Evolutionary conservation across 352 stramenopile species (phyloP).

Genomic region (Phytopythium kandeliae): DNA sequence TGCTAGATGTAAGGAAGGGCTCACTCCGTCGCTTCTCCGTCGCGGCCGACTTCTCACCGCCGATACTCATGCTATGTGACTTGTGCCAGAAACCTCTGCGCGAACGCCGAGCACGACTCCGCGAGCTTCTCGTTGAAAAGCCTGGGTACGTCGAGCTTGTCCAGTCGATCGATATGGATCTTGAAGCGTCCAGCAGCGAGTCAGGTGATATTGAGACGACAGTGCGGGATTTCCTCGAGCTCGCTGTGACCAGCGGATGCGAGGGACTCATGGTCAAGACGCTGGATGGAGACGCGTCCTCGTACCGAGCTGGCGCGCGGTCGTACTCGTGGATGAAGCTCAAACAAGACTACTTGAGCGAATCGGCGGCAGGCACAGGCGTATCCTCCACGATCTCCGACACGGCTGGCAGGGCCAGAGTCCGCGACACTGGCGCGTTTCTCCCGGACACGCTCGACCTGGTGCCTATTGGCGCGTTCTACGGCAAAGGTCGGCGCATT

Average conservation of each 20-base stretch:
- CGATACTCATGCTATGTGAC: not conserved
- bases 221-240: conserved; percentile 35
- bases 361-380: not conserved
- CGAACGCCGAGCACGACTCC: conserved; percentile 38
- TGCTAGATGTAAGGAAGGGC: conserved; percentile 29
- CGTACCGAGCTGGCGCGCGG: conserved; percentile 60
- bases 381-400: not conserved
- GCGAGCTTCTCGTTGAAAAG: conserved; percentile 22
- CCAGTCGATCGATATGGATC: conserved; percentile 37
- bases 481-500: conserved; percentile 93
- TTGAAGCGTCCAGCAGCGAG: conserved; percentile 2
- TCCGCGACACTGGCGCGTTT: conserved; percentile 40
- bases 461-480: conserved; percentile 97
- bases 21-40: not conserved
- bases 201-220: conserved; percentile 1
- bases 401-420: not conserved
- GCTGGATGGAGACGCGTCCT: conserved; percentile 35
- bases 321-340: conserved; percentile 86
- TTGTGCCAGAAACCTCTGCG: conserved; percentile 26
- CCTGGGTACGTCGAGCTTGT: conserved; percentile 61
- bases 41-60: not conserved
- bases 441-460: conserved; percentile 93
- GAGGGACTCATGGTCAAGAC: conserved; percentile 81
- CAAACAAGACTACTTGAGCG: conserved; percentile 73
- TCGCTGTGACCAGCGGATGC: conserved; percentile 52